phyloP scores from a whole-genome alignment of 1,284 basidiomycete species.

The Cutaneotrichosporon cyanovorans region DNA sequence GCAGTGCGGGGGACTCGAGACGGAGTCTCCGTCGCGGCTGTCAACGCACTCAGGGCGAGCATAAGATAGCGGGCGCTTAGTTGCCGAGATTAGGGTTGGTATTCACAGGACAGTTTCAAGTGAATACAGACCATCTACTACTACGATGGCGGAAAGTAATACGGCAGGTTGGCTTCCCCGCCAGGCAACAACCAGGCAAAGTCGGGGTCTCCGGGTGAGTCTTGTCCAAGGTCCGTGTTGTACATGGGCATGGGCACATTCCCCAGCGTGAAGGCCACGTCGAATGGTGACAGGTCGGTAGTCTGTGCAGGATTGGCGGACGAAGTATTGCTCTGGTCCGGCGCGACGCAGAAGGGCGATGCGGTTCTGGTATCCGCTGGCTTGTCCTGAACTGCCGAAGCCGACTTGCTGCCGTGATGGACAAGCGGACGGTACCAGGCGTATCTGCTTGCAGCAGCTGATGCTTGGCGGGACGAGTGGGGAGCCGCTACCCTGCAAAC shows the following conservation, averaged over 20 bases:
- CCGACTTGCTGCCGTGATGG: constrained; percentile 4
- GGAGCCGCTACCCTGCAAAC: constrained; percentile 6
- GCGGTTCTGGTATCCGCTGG: background rate
- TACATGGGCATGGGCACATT: constrained; percentile 3
- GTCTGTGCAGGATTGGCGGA: background rate
- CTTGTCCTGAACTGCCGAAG: background rate
- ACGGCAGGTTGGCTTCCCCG: constrained; percentile 2
- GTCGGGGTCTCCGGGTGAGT: background rate
- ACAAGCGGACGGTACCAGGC: constrained; percentile 13
- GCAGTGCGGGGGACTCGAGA: no score
- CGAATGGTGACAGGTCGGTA: constrained; percentile 4
- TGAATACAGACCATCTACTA: no score
- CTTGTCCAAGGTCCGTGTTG: background rate
- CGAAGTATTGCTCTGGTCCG: background rate
- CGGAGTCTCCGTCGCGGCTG: no score
- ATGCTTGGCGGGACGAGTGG: background rate
- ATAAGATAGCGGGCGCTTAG: no score
- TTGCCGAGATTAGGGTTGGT: no score
- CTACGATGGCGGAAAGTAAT: constrained; percentile 6
- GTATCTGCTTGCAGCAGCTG: background rate
- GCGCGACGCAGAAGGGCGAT: background rate
- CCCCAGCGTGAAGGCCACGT: background rate
- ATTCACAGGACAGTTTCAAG: no score
- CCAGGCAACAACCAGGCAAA: constrained; percentile 6
- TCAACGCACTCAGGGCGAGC: no score